Evolutionary conservation across 2,329 filamentous ascomycete genomes (phyloP).

Genomic region (Verticillium dahliae): DNA sequence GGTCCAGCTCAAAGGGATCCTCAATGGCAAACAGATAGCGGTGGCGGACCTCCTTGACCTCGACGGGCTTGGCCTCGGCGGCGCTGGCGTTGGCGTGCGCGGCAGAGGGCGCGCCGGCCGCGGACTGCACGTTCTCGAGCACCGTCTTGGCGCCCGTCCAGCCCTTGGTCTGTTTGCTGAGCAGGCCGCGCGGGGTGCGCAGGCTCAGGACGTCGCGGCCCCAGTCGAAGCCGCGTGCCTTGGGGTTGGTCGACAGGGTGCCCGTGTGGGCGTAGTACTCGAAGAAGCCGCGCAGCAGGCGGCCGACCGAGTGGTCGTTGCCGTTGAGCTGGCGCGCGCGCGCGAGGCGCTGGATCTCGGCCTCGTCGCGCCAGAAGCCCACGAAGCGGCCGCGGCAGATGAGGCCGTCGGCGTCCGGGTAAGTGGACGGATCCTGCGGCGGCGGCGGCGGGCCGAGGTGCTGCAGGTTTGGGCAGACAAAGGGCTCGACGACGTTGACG

Average conservation of each 20-base stretch:
- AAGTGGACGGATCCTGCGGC: conserved; percentile 8
- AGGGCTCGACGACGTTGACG: conserved; percentile 72
- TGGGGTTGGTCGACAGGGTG: conserved; percentile 40
- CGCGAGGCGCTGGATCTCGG: conserved; percentile 58
- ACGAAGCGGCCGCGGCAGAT: conserved; percentile 62
- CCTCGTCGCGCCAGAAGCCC: conserved; percentile 72
- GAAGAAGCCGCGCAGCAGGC: conserved; percentile 76
- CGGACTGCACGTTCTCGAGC: conserved; percentile 7
- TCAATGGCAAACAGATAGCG: conserved; percentile 86
- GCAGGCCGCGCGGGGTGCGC: conserved; percentile 61
- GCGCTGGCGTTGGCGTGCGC: background rate
- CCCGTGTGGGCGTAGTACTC: conserved; percentile 70
- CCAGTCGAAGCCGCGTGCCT: conserved; percentile 67
- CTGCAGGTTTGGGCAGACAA: conserved; percentile 81
- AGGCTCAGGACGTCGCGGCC: conserved; percentile 72
- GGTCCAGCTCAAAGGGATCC: conserved; percentile 81
- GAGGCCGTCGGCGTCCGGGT: conserved; percentile 26
- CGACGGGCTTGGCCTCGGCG: conserved; percentile 16
- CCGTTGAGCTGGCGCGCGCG: conserved; percentile 51
- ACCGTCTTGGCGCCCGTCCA: conserved; percentile 81
- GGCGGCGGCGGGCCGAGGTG: conserved; percentile 39
- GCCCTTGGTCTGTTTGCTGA: conserved; percentile 70
- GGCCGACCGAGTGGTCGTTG: conserved; percentile 65
- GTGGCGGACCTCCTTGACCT: conserved; percentile 65
- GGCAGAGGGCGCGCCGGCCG: background rate